These are phyloP conservation scores for Talaromyces sp. DNA, from an alignment of 2,329 filamentous ascomycete species.

Conservation along the genomic window DNA sequence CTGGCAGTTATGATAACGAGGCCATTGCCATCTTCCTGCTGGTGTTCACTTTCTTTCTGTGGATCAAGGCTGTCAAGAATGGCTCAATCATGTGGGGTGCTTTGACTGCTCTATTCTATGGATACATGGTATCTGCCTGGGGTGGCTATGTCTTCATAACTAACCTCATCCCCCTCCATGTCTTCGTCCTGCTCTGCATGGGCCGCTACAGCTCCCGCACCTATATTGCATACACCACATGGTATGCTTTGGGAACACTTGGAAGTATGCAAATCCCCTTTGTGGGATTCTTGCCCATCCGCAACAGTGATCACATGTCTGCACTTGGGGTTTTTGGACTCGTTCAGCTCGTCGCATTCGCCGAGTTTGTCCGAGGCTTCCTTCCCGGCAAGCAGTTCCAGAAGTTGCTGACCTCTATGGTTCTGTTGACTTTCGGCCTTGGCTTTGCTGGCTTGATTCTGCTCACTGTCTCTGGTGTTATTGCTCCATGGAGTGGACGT, in stretches of 20 bases:
- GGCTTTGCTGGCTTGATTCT: slow-evolving; percentile 75
- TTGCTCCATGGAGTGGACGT: slow-evolving; percentile 95
- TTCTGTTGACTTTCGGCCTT: slow-evolving; percentile 73
- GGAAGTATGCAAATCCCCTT: slow-evolving; percentile 99
- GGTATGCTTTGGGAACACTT: slow-evolving; percentile 94
- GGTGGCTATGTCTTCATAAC: slow-evolving; percentile 99
- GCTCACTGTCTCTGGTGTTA: slow-evolving; percentile 83
- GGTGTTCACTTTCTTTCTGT: slow-evolving; percentile 97
- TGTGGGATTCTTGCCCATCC: slow-evolving; percentile 93
- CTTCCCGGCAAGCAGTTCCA: slow-evolving; percentile 93
- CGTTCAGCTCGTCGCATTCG: slow-evolving; percentile 87
- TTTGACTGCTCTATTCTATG: slow-evolving; percentile 92
- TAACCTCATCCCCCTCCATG: slow-evolving; percentile 90
- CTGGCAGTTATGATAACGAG: slow-evolving; percentile 98
- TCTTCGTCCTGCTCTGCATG: slow-evolving; percentile 94
- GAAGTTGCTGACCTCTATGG: slow-evolving; percentile 76
- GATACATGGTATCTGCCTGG: slow-evolving; percentile 99
- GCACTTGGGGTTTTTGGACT: slow-evolving; percentile 84
- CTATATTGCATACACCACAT: slow-evolving; percentile 96
- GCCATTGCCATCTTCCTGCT: slow-evolving; percentile 98
- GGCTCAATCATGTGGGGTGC: slow-evolving; percentile 97
- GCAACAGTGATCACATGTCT: slow-evolving; percentile 98
- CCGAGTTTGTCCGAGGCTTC: slow-evolving; percentile 86
- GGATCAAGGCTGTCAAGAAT: slow-evolving; percentile 97
- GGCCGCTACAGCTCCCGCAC: slow-evolving; percentile 90